Evolutionary conservation across 495 filamentous ascomycete species (phyloP).

Genomic region (Podospora appendiculata): DNA sequence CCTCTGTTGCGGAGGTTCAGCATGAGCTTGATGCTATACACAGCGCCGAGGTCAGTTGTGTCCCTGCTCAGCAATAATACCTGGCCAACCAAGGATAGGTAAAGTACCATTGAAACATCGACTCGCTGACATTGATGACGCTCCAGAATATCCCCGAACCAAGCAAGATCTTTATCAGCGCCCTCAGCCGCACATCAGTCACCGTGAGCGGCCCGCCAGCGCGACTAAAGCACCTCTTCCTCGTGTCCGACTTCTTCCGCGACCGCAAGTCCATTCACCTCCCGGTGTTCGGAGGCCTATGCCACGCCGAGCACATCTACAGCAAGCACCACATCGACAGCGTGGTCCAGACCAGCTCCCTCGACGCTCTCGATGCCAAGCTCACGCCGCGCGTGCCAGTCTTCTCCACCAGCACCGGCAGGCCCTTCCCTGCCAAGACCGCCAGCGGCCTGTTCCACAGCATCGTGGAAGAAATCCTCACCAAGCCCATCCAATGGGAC

Average conservation of each 20-base stretch:
- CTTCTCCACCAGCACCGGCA: slow-evolving; percentile 12
- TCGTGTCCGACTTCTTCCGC: slow-evolving; percentile 1
- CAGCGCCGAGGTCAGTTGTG: background rate
- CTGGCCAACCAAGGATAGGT: no score
- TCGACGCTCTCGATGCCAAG: slow-evolving; percentile 5
- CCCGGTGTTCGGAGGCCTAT: slow-evolving; percentile 5
- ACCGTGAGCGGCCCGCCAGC: slow-evolving; percentile 32
- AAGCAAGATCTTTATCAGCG: slow-evolving; percentile 9
- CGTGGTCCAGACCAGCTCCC: slow-evolving; percentile 5
- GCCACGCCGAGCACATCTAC: slow-evolving; percentile 33
- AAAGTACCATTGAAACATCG: no score
- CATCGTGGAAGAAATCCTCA: slow-evolving; percentile 27
- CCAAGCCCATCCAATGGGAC: slow-evolving; percentile 55
- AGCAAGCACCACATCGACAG: slow-evolving; percentile 14
- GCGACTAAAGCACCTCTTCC: slow-evolving; percentile 4
- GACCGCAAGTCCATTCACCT: slow-evolving; percentile 47
- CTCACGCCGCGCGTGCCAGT: slow-evolving; percentile 9
- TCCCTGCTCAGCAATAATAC: no score
- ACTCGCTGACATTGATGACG: no score
- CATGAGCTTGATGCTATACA: slow-evolving; percentile 25
- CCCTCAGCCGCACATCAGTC: slow-evolving; percentile 23
- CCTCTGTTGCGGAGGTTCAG: slow-evolving; percentile 24
- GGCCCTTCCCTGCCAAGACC: slow-evolving; percentile 9
- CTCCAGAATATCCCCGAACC: no score
- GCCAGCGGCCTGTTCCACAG: slow-evolving; percentile 19